Evolutionary conservation across 1,139 yeast species (phyloP).

Genomic region (Blastobotrys persicus): DNA sequence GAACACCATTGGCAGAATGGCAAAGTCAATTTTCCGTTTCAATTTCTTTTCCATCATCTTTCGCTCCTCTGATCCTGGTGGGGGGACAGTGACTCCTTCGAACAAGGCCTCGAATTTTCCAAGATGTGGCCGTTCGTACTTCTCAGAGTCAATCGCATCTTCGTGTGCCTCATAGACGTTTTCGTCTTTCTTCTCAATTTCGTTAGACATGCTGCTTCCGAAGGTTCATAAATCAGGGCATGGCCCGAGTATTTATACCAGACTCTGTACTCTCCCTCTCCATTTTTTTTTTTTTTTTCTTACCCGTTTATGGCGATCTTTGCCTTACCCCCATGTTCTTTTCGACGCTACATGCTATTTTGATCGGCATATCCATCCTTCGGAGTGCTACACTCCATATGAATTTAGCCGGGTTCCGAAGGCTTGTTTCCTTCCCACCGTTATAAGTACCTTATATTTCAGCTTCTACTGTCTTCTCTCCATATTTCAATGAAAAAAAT

Average conservation of each 20-base stretch:
- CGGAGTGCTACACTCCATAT: too few species aligned
- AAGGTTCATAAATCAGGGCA: background rate
- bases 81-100: conserved; percentile 9
- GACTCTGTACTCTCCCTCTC: background rate
- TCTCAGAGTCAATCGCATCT: conserved; percentile 4
- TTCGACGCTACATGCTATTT: background rate
- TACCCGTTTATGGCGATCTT: background rate
- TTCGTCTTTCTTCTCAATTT: conserved; percentile 6
- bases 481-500: too few species aligned
- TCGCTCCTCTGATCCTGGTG: conserved; percentile 12
- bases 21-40: conserved; percentile 49
- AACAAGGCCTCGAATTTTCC: conserved; percentile 10
- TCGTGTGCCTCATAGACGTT: conserved; percentile 1
- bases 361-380: too few species aligned
- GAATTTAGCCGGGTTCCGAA: too few species aligned
- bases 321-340: background rate
- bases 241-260: background rate
- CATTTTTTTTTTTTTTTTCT: background rate
- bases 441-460: too few species aligned
- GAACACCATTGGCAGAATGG: conserved; percentile 55
- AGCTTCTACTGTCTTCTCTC: too few species aligned
- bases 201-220: conserved; percentile 1
- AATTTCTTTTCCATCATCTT: conserved; percentile 31
- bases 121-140: conserved; percentile 13
- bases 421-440: too few species aligned